Conservation (phyloP, 2,329 filamentous ascomycete species). For the Neonectria sp. region DNA sequence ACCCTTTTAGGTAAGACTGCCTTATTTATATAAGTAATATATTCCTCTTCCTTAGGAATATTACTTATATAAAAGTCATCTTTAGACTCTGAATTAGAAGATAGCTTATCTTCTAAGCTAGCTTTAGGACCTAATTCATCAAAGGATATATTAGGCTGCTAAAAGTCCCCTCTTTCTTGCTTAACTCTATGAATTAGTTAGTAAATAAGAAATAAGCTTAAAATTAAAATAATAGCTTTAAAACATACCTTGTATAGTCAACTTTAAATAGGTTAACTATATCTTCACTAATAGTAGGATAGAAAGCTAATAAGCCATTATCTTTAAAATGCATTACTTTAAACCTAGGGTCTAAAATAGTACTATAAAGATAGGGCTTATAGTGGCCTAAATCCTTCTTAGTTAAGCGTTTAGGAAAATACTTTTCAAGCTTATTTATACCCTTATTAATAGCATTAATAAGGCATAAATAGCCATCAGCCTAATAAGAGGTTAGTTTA, state of each 20-base stretch:
- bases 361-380: neutral
- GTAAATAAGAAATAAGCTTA: neutral
- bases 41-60: constrained; percentile 1
- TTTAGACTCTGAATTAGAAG: neutral
- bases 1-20: neutral
- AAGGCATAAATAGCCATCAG: constrained; percentile 1
- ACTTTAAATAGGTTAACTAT: neutral
- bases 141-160: neutral
- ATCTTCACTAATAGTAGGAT: neutral
- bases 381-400: neutral
- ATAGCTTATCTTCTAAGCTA: neutral
- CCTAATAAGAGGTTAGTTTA: constrained; percentile 7
- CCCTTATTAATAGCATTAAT: constrained; percentile 1
- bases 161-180: neutral
- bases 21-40: constrained; percentile 4
- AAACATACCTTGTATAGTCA: neutral
- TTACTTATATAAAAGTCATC: constrained; percentile 8
- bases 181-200: constrained; percentile 1
- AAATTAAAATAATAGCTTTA: neutral
- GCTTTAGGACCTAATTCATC: neutral
- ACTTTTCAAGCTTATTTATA: constrained; percentile 3
- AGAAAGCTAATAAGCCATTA: neutral
- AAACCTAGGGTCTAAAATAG: neutral
- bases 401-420: neutral
- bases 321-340: neutral